These are phyloP conservation scores for Chamaenerion angustifolium DNA, from an alignment of 345 rosid species.

Conservation along the genomic window DNA sequence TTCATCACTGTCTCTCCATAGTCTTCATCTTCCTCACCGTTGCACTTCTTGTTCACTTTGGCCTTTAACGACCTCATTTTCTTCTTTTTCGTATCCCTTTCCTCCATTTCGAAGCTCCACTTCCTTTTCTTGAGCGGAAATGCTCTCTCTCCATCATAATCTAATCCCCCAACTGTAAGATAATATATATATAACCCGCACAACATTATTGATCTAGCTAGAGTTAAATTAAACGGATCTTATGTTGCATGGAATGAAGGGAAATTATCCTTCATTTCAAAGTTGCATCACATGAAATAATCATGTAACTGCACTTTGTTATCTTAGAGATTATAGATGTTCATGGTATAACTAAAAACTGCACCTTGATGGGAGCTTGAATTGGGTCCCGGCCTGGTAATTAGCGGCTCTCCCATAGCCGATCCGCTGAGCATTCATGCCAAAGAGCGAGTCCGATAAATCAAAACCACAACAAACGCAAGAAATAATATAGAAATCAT, in stretches of 20 bases:
- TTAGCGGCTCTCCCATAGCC: constrained; percentile 9
- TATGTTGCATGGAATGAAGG: too few relatives aligned
- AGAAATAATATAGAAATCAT: too few relatives aligned
- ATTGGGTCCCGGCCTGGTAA: too few relatives aligned
- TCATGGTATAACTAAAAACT: background rate
- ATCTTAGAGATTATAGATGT: too few relatives aligned
- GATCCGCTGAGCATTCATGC: constrained; percentile 13
- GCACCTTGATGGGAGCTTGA: constrained; percentile 29
- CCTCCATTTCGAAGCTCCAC: constrained; percentile 10
- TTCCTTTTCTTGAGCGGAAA: constrained; percentile 54
- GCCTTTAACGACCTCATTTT: background rate
- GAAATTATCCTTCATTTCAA: too few relatives aligned
- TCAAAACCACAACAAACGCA: too few relatives aligned
- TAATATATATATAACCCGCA: too few relatives aligned
- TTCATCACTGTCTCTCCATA: background rate
- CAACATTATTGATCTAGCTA: too few relatives aligned
- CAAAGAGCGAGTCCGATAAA: too few relatives aligned
- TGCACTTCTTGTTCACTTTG: constrained; percentile 22
- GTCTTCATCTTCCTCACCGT: constrained; percentile 1
- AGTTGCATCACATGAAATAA: too few relatives aligned
- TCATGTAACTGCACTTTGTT: too few relatives aligned
- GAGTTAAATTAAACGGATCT: too few relatives aligned
- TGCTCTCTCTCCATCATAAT: constrained; percentile 29
- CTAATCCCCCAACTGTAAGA: constrained; percentile 20
- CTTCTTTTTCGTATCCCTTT: constrained; percentile 20